Percentiles rank a stretch among this genome's conserved stretches.
These are phyloP conservation scores for Acanthamoeba quina DNA, from an alignment of 208 protist species.

Conservation along the genomic window DNA sequence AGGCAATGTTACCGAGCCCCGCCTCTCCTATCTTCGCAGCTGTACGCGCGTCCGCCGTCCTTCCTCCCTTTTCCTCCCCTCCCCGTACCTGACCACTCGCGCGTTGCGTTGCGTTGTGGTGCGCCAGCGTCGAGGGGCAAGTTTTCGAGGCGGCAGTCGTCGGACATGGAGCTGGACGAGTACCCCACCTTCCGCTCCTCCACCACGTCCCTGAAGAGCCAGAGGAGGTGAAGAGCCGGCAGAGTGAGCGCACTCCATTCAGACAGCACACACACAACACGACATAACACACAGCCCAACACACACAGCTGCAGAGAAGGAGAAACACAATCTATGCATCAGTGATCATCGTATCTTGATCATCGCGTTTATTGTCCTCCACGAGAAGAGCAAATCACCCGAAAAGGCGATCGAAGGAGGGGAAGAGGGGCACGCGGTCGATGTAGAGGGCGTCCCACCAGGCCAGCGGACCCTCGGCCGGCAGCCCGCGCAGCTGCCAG, in stretches of 20 bases:
- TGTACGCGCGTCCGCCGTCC: not conserved
- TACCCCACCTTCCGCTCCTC: slow-evolving; percentile 45
- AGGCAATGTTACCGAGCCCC: not conserved
- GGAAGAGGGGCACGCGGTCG: slow-evolving; percentile 20
- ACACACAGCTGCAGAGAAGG: not conserved
- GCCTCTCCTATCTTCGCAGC: slow-evolving; percentile 4
- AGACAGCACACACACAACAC: too few relatives aligned
- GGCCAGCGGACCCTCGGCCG: not conserved
- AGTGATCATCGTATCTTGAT: too few relatives aligned
- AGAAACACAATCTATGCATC: too few relatives aligned
- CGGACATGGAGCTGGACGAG: not conserved
- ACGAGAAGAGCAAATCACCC: not conserved
- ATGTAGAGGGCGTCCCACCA: slow-evolving; percentile 65
- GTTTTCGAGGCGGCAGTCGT: too few relatives aligned
- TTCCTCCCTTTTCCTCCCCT: not conserved
- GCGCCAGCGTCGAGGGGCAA: too few relatives aligned
- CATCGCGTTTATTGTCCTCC: not conserved
- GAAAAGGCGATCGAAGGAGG: not conserved
- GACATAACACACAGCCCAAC: too few relatives aligned
- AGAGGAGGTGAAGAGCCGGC: too few relatives aligned
- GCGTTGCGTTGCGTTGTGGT: too few relatives aligned
- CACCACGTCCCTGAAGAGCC: too few relatives aligned
- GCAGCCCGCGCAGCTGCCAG: slow-evolving; percentile 42
- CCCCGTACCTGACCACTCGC: too few relatives aligned
- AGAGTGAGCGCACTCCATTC: too few relatives aligned